These are phyloP conservation scores for Thozetella sp. DNA, from an alignment of 495 filamentous ascomycete genomes.

Conservation along the genomic window DNA sequence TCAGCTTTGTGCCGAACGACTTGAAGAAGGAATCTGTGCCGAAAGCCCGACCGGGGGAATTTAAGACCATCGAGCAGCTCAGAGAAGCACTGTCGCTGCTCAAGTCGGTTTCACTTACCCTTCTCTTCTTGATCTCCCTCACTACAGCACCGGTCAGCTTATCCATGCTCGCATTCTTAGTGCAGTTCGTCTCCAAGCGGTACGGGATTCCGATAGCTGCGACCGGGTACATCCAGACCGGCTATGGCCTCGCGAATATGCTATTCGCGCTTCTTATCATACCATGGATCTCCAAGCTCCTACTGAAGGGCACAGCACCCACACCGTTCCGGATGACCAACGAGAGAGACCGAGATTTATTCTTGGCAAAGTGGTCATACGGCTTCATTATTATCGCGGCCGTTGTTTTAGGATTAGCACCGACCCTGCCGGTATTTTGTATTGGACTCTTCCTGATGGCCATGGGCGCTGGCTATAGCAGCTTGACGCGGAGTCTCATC, in stretches of 20 bases:
- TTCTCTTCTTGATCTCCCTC: constrained; percentile 21
- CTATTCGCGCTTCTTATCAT: constrained; percentile 21
- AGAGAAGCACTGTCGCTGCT: constrained; percentile 18
- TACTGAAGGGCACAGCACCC: constrained; percentile 12
- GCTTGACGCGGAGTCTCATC: constrained; percentile 25
- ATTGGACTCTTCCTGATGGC: constrained; percentile 24
- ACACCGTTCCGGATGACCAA: constrained; percentile 11
- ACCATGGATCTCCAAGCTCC: constrained; percentile 15
- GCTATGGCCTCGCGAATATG: constrained; percentile 24
- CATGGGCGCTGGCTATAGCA: constrained; percentile 21
- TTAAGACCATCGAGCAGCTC: constrained; percentile 14
- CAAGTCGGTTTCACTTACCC: constrained; percentile 15
- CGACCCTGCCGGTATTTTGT: constrained; percentile 19
- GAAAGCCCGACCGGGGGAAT: not conserved
- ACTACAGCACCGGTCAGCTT: constrained; percentile 16
- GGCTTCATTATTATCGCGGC: constrained; percentile 14
- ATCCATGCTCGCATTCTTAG: constrained; percentile 27
- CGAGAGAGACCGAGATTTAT: not conserved
- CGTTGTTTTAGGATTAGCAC: constrained; percentile 22
- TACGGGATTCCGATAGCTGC: constrained; percentile 22
- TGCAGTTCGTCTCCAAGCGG: constrained; percentile 26
- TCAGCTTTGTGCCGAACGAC: constrained; percentile 40
- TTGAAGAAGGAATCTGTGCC: constrained; percentile 27
- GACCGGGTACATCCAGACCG: constrained; percentile 28
- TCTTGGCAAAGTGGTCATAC: constrained; percentile 19